Evolutionary conservation across 768 basidiomycete genomes (phyloP), one percentile per base, ranked within the genome.

Genomic region (Sarcodon sp.): DNA sequence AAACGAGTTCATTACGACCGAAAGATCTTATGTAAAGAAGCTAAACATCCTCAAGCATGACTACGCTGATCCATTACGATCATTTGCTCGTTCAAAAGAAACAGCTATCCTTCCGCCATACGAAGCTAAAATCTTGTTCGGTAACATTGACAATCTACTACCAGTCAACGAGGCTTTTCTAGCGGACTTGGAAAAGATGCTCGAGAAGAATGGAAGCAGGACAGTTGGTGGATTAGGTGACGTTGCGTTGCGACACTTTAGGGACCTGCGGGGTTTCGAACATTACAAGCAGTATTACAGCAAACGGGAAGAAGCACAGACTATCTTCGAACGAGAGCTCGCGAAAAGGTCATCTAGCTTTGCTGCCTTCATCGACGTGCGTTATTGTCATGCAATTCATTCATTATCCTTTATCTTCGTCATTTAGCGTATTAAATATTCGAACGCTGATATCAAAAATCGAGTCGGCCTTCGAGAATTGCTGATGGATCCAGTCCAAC

Each of bases 401-500:
- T 35, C 35, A 31, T 33, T 31, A 7, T 21, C 11, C 44, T 21
- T 36, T 55, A 45, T 51, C 51, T 51, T 50, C 48, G 21, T 27
- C 21, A 8, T 16, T 13, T 55, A 92, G 87, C 81, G 81, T 49
- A 81, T 89, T 63, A 92, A 94, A 69, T 94, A 93, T 60, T 79
- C 83, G 53, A 77, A 77, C 12, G 68, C 77, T 16, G 87, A 87
- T 54, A 62, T 72, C 32, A 73, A 74, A 56, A 91, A 87, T 60
- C 86, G 90, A 36, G 76, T 94, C 48, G 91, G 88, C 39, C 69
- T 97, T 47, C 76, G 92, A 27, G 92, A 94, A 61, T 76, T 96
- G 44, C 72, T 97, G 16, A 94, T 94, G 82, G 93, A 98, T 55
- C 93, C 93, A 12, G 89, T 96, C 5, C 93, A 98, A 59, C 80